These are phyloP conservation scores for Sordariomycetes sp. DNA, from an alignment of 2,329 filamentous ascomycete species.

Conservation along the genomic window DNA sequence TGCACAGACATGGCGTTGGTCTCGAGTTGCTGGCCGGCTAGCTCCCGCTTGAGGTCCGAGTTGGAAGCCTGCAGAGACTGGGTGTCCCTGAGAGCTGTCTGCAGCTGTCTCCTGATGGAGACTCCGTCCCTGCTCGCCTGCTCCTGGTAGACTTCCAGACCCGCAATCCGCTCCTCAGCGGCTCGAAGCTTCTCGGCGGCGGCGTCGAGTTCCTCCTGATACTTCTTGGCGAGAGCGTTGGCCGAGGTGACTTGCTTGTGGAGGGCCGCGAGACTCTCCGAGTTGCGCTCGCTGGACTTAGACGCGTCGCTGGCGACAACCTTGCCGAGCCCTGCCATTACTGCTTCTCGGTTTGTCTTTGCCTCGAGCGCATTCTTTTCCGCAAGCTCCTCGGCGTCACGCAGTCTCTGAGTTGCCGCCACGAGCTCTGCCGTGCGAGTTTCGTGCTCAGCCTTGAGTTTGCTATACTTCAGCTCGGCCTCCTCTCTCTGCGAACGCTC, in stretches of 20 bases:
- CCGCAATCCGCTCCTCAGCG: constrained; percentile 93
- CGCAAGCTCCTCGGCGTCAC: constrained; percentile 78
- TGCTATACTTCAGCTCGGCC: constrained; percentile 65
- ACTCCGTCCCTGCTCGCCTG: constrained; percentile 91
- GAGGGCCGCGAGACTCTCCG: constrained; percentile 61
- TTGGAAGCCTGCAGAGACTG: constrained; percentile 74
- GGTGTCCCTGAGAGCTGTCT: constrained; percentile 71
- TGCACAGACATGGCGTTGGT: constrained; percentile 90
- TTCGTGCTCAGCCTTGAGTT: constrained; percentile 76
- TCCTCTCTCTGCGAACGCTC: constrained; percentile 67
- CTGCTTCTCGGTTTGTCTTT: constrained; percentile 69
- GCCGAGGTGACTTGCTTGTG: constrained; percentile 72
- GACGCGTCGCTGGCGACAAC: constrained; percentile 45
- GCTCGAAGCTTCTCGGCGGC: constrained; percentile 83
- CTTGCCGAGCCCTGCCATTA: constrained; percentile 74
- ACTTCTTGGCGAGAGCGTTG: constrained; percentile 72
- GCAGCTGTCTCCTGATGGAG: constrained; percentile 79
- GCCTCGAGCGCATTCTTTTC: constrained; percentile 85
- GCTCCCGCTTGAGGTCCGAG: constrained; percentile 68
- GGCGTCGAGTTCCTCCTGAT: constrained; percentile 77
- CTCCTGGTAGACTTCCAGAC: constrained; percentile 93
- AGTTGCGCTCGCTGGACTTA: constrained; percentile 34
- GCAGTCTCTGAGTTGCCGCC: constrained; percentile 59
- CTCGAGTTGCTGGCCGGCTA: constrained; percentile 82
- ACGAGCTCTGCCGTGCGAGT: constrained; percentile 69